phyloP scores from a whole-genome alignment of 768 basidiomycete genomes.

The Rhodosporidiobolus odoratus region DNA sequence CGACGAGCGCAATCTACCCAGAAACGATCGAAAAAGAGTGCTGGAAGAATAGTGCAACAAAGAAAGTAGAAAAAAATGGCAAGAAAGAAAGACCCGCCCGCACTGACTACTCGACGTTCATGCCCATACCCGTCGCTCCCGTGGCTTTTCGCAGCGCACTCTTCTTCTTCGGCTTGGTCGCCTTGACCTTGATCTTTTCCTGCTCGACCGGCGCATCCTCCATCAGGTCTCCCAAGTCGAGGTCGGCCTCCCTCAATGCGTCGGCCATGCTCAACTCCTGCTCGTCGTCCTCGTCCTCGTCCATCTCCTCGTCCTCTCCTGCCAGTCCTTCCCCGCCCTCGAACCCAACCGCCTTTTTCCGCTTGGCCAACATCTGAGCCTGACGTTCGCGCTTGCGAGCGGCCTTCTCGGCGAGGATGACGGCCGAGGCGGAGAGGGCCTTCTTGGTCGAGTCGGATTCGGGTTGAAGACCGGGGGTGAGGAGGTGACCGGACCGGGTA shows the following conservation, averaged over 20 bases:
- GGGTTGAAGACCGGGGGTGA: constrained; percentile 35
- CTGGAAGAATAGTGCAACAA: neutral
- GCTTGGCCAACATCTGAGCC: constrained; percentile 18
- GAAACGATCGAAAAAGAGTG: neutral
- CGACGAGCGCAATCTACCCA: neutral
- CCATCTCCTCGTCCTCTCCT: constrained; percentile 12
- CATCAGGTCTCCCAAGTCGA: constrained; percentile 28
- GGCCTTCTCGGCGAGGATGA: constrained; percentile 34
- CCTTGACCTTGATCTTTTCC: constrained; percentile 37
- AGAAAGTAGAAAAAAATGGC: neutral
- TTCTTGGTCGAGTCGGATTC: constrained; percentile 37
- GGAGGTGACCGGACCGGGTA: constrained; percentile 38
- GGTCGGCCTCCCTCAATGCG: constrained; percentile 33
- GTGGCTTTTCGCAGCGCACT: neutral
- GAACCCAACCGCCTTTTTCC: constrained; percentile 32
- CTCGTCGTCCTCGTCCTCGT: constrained; percentile 27
- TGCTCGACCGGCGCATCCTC: constrained; percentile 20
- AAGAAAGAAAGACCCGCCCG: neutral
- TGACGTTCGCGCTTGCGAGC: constrained; percentile 39
- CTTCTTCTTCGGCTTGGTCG: constrained; percentile 24
- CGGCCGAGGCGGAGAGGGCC: constrained; percentile 38
- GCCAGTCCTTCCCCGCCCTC: constrained; percentile 36
- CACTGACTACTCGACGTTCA: constrained; percentile 3
- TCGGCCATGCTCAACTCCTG: constrained; percentile 31
- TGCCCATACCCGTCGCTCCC: constrained; percentile 32